Evolutionary conservation across 495 filamentous ascomycete genomes (phyloP).

Genomic region (Xanthoparmelia taractica): DNA sequence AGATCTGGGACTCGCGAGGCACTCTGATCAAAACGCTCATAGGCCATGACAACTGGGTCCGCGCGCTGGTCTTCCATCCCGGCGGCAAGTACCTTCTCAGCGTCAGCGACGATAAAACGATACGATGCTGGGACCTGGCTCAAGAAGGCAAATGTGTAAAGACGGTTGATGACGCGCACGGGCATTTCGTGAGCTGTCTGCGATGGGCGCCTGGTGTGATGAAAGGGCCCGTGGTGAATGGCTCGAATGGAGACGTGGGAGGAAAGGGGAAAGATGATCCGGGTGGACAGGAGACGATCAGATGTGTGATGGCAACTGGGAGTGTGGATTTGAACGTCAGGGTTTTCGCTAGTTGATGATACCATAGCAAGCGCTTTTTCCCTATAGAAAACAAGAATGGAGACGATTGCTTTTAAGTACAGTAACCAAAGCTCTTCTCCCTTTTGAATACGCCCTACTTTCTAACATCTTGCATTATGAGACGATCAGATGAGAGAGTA

Average conservation of each 20-base stretch:
- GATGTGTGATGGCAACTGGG: constrained; percentile 58
- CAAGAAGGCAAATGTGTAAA: constrained; percentile 91
- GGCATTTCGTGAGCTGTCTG: constrained; percentile 80
- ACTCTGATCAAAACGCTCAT: constrained; percentile 78
- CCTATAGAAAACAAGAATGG: not conserved
- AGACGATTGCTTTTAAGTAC: not conserved
- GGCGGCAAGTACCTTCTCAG: constrained; percentile 88
- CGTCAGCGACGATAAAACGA: constrained; percentile 81
- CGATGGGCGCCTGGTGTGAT: constrained; percentile 81
- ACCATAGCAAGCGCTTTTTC: constrained; percentile 11
- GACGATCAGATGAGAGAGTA: not conserved
- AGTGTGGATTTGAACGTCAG: constrained; percentile 57
- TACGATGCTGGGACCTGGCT: constrained; percentile 89
- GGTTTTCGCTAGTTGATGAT: constrained; percentile 42
- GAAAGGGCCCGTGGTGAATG: constrained; percentile 45
- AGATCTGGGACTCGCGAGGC: constrained; percentile 81
- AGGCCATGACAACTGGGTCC: constrained; percentile 96
- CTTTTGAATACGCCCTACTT: not conserved
- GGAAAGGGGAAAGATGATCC: constrained; percentile 29
- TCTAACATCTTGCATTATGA: not conserved
- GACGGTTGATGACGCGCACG: constrained; percentile 69
- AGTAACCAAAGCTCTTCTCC: not conserved
- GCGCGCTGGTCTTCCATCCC: constrained; percentile 81
- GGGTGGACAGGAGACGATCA: constrained; percentile 40
- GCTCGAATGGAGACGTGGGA: constrained; percentile 42